phyloP scores from a whole-genome alignment of 2,329 filamentous ascomycete species.

The Arthroderma sp. region DNA sequence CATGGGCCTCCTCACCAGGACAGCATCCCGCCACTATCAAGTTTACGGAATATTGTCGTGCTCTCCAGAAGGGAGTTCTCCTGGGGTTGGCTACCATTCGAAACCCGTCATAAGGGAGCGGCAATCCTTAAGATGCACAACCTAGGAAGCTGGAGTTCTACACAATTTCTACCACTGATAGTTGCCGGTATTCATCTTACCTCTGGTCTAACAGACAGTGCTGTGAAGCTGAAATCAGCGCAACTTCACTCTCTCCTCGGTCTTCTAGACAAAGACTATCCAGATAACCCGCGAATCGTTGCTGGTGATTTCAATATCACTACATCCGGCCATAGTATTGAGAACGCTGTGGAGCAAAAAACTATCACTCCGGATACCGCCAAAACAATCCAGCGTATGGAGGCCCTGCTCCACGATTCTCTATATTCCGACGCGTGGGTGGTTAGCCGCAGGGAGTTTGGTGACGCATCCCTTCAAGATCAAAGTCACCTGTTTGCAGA shows the following conservation, averaged over 20 bases:
- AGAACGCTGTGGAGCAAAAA: slow-evolving; percentile 39
- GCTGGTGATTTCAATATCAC: slow-evolving; percentile 53
- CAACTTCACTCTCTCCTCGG: slow-evolving; percentile 41
- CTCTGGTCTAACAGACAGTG: slow-evolving; percentile 46
- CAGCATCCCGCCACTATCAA: slow-evolving; percentile 44
- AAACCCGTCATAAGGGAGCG: slow-evolving; percentile 45
- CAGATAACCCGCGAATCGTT: slow-evolving; percentile 40
- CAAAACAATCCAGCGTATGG: slow-evolving; percentile 33
- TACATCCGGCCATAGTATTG: slow-evolving; percentile 45
- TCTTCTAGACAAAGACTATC: slow-evolving; percentile 33
- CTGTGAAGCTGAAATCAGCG: slow-evolving; percentile 42
- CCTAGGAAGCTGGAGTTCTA: slow-evolving; percentile 16
- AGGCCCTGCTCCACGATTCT: slow-evolving; percentile 32
- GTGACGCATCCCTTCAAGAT: slow-evolving; percentile 28
- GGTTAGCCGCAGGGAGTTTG: slow-evolving; percentile 31
- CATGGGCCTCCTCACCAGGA: slow-evolving; percentile 43
- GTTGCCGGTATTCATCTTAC: slow-evolving; percentile 50
- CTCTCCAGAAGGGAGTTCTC: slow-evolving; percentile 43
- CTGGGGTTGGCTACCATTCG: slow-evolving; percentile 44
- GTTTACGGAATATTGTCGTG: slow-evolving; percentile 47
- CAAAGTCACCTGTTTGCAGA: slow-evolving; percentile 12
- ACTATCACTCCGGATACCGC: slow-evolving; percentile 40
- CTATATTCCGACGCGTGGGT: slow-evolving; percentile 43
- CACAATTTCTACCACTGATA: slow-evolving; percentile 28
- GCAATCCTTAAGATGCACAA: slow-evolving; percentile 35